Base-by-base conservation (phyloP, 169 alveolate species). In the Theileria orientalis region DNA sequence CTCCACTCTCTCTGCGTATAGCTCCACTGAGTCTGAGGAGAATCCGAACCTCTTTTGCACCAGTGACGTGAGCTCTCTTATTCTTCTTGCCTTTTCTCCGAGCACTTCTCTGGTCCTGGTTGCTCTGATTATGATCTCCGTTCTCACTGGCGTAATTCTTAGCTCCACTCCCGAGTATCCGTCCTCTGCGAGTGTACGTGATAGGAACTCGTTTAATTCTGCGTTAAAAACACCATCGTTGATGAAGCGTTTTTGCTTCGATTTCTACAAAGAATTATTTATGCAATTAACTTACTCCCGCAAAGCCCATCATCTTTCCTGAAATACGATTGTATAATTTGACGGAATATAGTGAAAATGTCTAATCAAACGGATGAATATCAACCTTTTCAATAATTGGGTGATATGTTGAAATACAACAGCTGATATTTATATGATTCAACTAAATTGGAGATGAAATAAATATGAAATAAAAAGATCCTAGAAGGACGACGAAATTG, bases 141-240 rank as follows among this genome's bases (percentile, higher is more conserved):
- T 96, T 35, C 96, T 85, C 75, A 88, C 95, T 40, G 96, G 96
- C 73, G 98, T 97, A 62, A 90, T 95, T 59, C 97, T 88, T 54
- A 96, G 98, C 87, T 97, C 99, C 27, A 97, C 98, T 52, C 99
- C 99, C 27, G 99, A 97, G 86, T 96, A 97, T 33, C 99, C 99
- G 82, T 96, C 99, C 71, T 97, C 98, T 14, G 98, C 98, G 59
- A 98, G 94, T 32, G 97, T 93, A 66, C 98, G 92, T 54, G 98
- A 93, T 56, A 98, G 95, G 91, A 98, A 96, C 82, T 97, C 99
- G 87, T 97, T 96, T 69, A 98, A 94, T 90, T 98, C 99, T 49
- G 99, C 99, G 85, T 97, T 90, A 96, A 97, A 97, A 69, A 98
- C 99, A 54, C 99, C 99, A 82, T 98, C 99, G 64, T 95, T 96